Conservation (phyloP, 164 flowering plant species). For the Magnolia sinica region DNA sequence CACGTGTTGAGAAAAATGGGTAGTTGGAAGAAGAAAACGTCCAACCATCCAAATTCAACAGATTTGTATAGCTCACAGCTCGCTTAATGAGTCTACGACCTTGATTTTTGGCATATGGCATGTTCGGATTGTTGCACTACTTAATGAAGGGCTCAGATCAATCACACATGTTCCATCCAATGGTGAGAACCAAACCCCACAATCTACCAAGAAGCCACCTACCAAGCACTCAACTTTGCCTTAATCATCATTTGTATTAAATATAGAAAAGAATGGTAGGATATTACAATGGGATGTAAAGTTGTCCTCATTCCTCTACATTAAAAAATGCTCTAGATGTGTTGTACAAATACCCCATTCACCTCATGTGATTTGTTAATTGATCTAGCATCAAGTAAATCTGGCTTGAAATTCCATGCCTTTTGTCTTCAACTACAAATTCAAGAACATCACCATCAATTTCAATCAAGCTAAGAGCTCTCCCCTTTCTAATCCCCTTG, state of each 20-base stretch:
- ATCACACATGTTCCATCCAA: constrained; percentile 10
- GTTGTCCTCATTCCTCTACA: constrained; percentile 8
- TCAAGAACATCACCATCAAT: constrained; percentile 32
- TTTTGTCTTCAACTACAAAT: constrained; percentile 48
- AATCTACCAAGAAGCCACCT: constrained; percentile 13
- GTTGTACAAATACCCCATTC: not conserved
- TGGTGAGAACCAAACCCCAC: not conserved
- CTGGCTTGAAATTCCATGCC: constrained; percentile 23
- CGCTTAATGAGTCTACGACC: no score
- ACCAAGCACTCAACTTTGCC: not conserved
- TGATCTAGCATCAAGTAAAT: constrained; percentile 34
- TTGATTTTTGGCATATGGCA: no score
- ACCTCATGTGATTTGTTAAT: constrained; percentile 17
- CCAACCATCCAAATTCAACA: no score
- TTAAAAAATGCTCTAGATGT: constrained; percentile 3
- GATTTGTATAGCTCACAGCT: no score
- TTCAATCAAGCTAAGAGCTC: constrained; percentile 46
- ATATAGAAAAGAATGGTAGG: not conserved
- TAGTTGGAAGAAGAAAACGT: no score
- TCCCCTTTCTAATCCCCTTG: constrained; percentile 30
- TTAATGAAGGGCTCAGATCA: no score
- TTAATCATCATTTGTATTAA: not conserved
- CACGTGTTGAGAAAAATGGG: no score
- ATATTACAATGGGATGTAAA: not conserved
- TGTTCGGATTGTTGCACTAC: no score